These are phyloP conservation scores for Tilletia setariae DNA, from an alignment of 1,284 basidiomycete species.

Conservation along the genomic window DNA sequence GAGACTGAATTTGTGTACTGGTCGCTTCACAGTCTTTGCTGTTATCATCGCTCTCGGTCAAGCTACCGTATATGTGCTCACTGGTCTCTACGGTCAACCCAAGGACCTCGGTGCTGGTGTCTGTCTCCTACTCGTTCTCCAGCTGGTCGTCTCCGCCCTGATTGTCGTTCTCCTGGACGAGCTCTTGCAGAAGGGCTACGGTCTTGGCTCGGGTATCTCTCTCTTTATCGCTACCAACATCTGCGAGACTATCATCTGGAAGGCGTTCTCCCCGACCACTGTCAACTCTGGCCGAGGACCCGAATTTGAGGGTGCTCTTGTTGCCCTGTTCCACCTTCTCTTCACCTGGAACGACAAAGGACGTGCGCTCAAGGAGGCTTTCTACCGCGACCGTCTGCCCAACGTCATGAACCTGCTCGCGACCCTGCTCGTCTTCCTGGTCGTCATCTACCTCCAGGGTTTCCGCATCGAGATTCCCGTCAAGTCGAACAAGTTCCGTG, in stretches of 20 bases:
- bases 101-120: conserved; percentile 92
- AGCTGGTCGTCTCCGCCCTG: conserved; percentile 86
- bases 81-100: conserved; percentile 92
- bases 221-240: conserved; percentile 99
- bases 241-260: conserved; percentile 99
- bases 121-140: conserved; percentile 88
- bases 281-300: conserved; percentile 96
- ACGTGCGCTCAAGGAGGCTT: conserved; percentile 92
- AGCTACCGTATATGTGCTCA: conserved; percentile 93
- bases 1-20: no score
- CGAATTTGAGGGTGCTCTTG: conserved; percentile 94
- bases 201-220: conserved; percentile 95
- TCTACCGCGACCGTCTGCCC: conserved; percentile 93
- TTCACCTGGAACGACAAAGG: conserved; percentile 99
- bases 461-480: conserved; percentile 99
- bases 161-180: conserved; percentile 98
- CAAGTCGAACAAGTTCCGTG: conserved; percentile 92
- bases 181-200: conserved; percentile 97
- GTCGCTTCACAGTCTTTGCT: conserved; percentile 71
- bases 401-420: conserved; percentile 97
- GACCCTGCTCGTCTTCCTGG: conserved; percentile 84
- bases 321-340: conserved; percentile 92
- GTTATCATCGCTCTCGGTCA: conserved; percentile 94
- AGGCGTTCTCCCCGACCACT: conserved; percentile 96
- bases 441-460: conserved; percentile 96